Conservation (phyloP, 163 green algal genomes). For the Chloromonas sp. region DNA sequence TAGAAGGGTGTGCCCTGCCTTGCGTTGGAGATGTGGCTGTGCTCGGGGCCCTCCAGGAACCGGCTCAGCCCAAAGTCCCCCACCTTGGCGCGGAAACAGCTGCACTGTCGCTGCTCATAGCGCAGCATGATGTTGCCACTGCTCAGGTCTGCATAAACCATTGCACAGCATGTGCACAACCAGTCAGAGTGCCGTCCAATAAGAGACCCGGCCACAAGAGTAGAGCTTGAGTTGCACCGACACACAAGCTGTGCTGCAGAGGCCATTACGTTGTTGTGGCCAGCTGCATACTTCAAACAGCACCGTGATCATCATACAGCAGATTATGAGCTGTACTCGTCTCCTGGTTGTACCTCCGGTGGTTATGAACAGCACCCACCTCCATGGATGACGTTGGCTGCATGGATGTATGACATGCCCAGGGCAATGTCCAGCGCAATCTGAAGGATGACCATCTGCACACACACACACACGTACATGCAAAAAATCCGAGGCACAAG, state of each 20-base stretch:
- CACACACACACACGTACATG: neutral
- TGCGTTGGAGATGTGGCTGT: conserved; percentile 30
- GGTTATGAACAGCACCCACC: neutral
- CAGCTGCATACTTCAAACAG: too few species aligned
- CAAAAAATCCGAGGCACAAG: too few species aligned
- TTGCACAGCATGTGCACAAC: neutral
- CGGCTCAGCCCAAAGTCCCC: conserved; percentile 15
- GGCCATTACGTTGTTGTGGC: too few species aligned
- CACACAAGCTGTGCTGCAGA: too few species aligned
- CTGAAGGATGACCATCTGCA: conserved; percentile 6
- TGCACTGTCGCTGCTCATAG: neutral
- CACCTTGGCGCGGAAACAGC: conserved; percentile 5
- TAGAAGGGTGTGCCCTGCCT: conserved; percentile 28
- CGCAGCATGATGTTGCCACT: conserved; percentile 15
- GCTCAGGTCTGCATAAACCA: neutral
- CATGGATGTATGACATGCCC: conserved; percentile 25
- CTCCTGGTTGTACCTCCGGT: too few species aligned
- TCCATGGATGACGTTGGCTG: conserved; percentile 22
- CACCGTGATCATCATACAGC: too few species aligned
- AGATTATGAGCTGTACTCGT: too few species aligned
- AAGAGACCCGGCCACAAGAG: too few species aligned
- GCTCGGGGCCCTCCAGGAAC: conserved; percentile 5
- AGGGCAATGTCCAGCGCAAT: conserved; percentile 18
- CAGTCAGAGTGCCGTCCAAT: too few species aligned
- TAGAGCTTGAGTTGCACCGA: too few species aligned